Evolutionary conservation across 2,329 filamentous ascomycete genomes (phyloP).

Genomic region (Trichoderma koningiopsis): DNA sequence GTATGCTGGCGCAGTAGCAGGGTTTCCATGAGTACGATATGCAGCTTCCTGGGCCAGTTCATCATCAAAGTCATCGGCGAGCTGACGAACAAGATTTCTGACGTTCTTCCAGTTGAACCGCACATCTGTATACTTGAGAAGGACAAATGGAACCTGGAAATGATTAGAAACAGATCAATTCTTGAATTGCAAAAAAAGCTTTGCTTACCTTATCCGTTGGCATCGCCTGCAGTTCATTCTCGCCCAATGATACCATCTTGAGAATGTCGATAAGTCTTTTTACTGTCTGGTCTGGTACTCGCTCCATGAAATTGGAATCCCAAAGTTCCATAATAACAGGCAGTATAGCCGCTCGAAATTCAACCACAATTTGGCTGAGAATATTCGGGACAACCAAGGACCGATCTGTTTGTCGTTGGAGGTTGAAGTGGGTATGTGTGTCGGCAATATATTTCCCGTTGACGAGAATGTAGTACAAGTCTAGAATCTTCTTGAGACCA

Average conservation of each 20-base stretch:
- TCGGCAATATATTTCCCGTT: slow-evolving; percentile 81
- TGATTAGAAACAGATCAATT: background rate
- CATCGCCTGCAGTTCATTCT: slow-evolving; percentile 69
- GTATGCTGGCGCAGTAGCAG: slow-evolving; percentile 68
- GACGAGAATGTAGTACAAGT: slow-evolving; percentile 75
- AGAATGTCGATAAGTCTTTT: slow-evolving; percentile 82
- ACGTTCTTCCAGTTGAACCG: slow-evolving; percentile 51
- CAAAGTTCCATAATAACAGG: slow-evolving; percentile 78
- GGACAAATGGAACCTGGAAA: slow-evolving; percentile 35
- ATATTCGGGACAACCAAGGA: slow-evolving; percentile 45
- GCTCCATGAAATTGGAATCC: slow-evolving; percentile 83
- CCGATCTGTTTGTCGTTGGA: slow-evolving; percentile 48
- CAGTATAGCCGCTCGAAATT: slow-evolving; percentile 78
- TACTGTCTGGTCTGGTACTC: slow-evolving; percentile 73
- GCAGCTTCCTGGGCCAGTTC: slow-evolving; percentile 76
- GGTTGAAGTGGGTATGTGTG: slow-evolving; percentile 59
- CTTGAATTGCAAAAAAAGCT: background rate
- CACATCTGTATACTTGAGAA: slow-evolving; percentile 48
- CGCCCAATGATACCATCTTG: slow-evolving; percentile 74
- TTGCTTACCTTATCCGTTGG: slow-evolving; percentile 58
- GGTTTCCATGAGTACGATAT: slow-evolving; percentile 75
- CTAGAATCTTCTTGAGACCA: slow-evolving; percentile 79
- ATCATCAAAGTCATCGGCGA: slow-evolving; percentile 47
- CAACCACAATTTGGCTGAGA: slow-evolving; percentile 78
- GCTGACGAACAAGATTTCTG: slow-evolving; percentile 37